Percentiles rank a stretch among this genome's conserved stretches.
These are phyloP conservation scores for Zygosaccharomyces lentus DNA, from an alignment of 805 yeast genomes.

Conservation along the genomic window DNA sequence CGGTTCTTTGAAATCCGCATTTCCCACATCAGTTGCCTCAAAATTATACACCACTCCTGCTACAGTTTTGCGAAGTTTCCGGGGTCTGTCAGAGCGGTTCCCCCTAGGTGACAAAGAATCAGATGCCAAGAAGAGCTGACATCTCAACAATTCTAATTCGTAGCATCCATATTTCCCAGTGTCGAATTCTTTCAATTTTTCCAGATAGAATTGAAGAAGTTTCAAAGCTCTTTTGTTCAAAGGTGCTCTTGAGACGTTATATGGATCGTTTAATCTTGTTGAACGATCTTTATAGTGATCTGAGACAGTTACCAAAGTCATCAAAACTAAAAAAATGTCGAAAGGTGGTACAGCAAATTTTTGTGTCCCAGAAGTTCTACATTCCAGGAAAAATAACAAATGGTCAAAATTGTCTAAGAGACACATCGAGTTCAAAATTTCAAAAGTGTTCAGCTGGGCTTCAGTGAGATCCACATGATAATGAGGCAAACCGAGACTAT, in stretches of 20 bases:
- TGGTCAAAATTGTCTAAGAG: conserved; percentile 36
- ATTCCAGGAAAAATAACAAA: conserved; percentile 37
- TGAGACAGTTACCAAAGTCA: conserved; percentile 38
- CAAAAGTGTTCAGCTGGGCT: conserved; percentile 22
- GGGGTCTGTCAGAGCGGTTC: background rate
- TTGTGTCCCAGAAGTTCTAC: conserved; percentile 11
- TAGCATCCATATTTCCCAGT: conserved; percentile 12
- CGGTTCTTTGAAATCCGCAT: conserved; percentile 10
- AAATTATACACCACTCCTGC: conserved; percentile 8
- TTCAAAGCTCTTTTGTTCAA: conserved; percentile 35
- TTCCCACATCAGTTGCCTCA: background rate
- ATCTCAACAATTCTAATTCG: conserved; percentile 27
- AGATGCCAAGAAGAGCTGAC: conserved; percentile 29
- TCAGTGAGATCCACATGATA: conserved; percentile 29
- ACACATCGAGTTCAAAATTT: conserved; percentile 29
- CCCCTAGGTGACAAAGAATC: conserved; percentile 18
- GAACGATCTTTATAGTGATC: conserved; percentile 28
- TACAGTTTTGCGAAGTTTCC: conserved; percentile 16
- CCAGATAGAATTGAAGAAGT: conserved; percentile 25
- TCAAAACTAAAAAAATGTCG: conserved; percentile 33
- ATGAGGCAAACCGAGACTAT: conserved; percentile 13
- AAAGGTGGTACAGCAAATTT: conserved; percentile 32
- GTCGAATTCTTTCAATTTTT: conserved; percentile 19
- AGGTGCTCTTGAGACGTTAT: conserved; percentile 26
- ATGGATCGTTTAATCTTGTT: conserved; percentile 26